These are phyloP conservation scores for Stylosanthes scabra DNA, from an alignment of 331 rosid species.

Conservation along the genomic window DNA sequence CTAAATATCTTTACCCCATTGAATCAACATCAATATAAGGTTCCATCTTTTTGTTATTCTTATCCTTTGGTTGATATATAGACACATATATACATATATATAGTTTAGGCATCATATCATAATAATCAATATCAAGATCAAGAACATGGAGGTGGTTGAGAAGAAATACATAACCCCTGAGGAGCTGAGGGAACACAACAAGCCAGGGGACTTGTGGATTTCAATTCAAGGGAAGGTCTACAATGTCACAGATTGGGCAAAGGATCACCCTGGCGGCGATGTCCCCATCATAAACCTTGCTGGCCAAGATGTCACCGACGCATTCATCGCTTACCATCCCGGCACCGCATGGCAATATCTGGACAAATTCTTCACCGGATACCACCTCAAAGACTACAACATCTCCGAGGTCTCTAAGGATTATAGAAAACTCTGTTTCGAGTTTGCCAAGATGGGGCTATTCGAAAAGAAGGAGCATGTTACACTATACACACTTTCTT, in stretches of 20 bases:
- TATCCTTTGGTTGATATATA: too few relatives aligned
- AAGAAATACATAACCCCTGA: constrained; percentile 68
- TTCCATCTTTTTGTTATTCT: too few relatives aligned
- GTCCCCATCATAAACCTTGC: constrained; percentile 57
- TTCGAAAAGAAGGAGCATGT: constrained; percentile 54
- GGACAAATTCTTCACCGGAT: constrained; percentile 68
- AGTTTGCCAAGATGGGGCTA: constrained; percentile 47
- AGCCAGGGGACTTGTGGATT: constrained; percentile 70
- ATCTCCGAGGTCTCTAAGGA: constrained; percentile 73
- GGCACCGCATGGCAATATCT: constrained; percentile 73
- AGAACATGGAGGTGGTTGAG: constrained; percentile 52
- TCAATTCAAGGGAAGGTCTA: constrained; percentile 57
- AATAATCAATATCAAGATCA: too few relatives aligned
- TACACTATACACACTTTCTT: constrained; percentile 37
- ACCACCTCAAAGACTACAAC: constrained; percentile 61
- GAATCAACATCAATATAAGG: too few relatives aligned
- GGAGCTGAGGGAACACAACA: constrained; percentile 68
- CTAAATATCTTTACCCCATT: too few relatives aligned
- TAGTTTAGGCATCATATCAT: background rate
- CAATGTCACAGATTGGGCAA: constrained; percentile 60
- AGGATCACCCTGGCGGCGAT: constrained; percentile 86
- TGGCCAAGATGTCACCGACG: constrained; percentile 88
- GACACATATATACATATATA: background rate
- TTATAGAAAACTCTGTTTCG: constrained; percentile 46
- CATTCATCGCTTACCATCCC: constrained; percentile 55